Base-by-base conservation (phyloP, 78 protist species). In the slime mould (Dictyostelium discoideum) region DNA sequence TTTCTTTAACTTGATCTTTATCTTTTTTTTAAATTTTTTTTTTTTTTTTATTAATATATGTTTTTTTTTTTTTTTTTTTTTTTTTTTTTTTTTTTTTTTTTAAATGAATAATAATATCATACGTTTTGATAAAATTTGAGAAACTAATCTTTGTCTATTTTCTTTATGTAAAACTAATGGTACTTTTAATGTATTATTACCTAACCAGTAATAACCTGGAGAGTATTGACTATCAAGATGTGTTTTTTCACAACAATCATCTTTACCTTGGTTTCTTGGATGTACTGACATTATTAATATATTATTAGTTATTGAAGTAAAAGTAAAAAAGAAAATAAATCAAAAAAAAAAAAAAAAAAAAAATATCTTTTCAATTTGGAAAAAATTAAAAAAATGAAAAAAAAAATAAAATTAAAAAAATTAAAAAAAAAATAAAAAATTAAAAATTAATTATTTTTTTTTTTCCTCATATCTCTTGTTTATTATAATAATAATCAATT, bases 201-300 rank as follows among this genome's bases (percentile, higher is more conserved):
- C 97, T 79, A 90, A 72, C 95, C 95, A 90, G 32, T 90, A 90
- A 32, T 82, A 90, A 83, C 95, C 95, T 82, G 95, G 95, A 46
- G 95, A 90, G 8, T 82, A 82, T 9, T 90, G 95, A 39, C 76
- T 24, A 73, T 90, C 72, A 9, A 81, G 63, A 39, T 90, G 95
- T 54, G 74, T 48, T 54, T 80, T 60, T 90, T 90, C 95, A 82
- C 87, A 80, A 48, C 93, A 87, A 63, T 63, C 84, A 79, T 20
- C 63, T 44, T 79, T 79, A 10, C 63, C 84, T 79, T 79, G 20
- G 11, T 79, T 79, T 46, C 84, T 74, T 74, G 77, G 37, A 3
- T 69, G 77, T 69, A 3, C 10, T 5, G 69, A 60, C 69, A 60
- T 60, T 60, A 20, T 60, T 60, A 5, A 13, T 5, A 14, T 54